Evolutionary conservation across 2,329 filamentous ascomycete species (phyloP).

Genomic region (Corniculantispora saksenae): DNA sequence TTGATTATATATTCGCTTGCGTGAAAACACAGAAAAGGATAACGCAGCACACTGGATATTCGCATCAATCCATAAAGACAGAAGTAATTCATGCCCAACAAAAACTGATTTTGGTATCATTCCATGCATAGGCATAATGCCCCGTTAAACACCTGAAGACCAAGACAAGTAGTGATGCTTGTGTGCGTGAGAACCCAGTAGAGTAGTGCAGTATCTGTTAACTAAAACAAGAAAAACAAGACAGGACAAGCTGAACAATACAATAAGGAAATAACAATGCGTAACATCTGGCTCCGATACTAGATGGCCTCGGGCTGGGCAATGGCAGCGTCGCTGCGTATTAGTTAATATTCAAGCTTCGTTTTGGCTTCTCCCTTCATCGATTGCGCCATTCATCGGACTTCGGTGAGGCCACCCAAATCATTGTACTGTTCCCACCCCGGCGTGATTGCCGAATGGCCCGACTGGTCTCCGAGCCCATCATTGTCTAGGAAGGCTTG

Average conservation of each 20-base stretch:
- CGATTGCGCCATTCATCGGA: conserved; percentile 29
- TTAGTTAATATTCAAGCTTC: not conserved
- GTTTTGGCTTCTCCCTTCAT: not conserved
- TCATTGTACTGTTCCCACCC: conserved; percentile 51
- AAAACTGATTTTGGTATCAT: conserved; percentile 11
- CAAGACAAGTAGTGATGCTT: not conserved
- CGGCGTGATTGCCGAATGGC: conserved; percentile 31
- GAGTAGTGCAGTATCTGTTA: not conserved
- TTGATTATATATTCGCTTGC: not conserved
- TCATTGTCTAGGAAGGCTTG: conserved; percentile 36
- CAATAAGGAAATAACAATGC: not conserved
- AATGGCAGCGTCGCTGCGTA: not conserved
- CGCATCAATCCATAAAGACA: not conserved
- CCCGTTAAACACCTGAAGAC: not conserved
- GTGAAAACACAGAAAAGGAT: not conserved
- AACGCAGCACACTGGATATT: not conserved
- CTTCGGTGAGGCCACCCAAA: conserved; percentile 46
- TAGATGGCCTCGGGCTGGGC: conserved; percentile 10
- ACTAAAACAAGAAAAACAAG: not conserved
- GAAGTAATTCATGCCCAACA: not conserved
- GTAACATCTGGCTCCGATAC: conserved; percentile 7
- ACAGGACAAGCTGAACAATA: not conserved
- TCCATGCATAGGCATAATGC: not conserved
- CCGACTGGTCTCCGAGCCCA: conserved; percentile 20
- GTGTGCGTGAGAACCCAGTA: not conserved